Percentiles rank a stretch among this genome's conserved stretches.
These are phyloP conservation scores for Spirogloea muscicola DNA, from an alignment of 139 green algal species.

Conservation along the genomic window DNA sequence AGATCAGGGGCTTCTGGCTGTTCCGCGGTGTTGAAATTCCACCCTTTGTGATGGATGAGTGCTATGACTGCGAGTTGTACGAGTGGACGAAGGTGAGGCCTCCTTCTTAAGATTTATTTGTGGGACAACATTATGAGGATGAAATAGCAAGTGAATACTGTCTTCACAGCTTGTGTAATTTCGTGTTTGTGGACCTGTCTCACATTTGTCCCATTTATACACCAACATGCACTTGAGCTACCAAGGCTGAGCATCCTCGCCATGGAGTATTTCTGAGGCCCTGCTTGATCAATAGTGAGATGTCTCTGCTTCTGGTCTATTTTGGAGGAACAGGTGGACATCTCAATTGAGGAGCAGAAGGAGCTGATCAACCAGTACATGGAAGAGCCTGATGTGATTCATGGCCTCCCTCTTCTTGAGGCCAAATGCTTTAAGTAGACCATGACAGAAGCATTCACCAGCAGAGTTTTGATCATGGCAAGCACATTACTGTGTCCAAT, in stretches of 20 bases:
- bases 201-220: background rate
- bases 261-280: background rate
- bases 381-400: slow-evolving; percentile 58
- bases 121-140: too few species aligned
- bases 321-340: slow-evolving; percentile 21
- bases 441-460: too few species aligned
- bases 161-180: background rate
- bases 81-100: slow-evolving; percentile 58
- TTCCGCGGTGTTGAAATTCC: slow-evolving; percentile 62
- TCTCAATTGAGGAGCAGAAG: slow-evolving; percentile 46
- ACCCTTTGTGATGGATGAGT: slow-evolving; percentile 58
- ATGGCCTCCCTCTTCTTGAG: slow-evolving; percentile 58
- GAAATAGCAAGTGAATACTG: background rate
- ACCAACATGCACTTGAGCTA: background rate
- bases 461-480: too few species aligned
- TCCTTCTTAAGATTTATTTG: too few species aligned
- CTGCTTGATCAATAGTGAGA: background rate
- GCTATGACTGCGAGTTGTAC: slow-evolving; percentile 64
- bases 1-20: slow-evolving; percentile 61
- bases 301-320: background rate
- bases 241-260: background rate
- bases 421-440: slow-evolving; percentile 68
- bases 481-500: too few species aligned
- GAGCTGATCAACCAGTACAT: slow-evolving; percentile 54
- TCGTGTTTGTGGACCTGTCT: background rate